Percentiles rank a stretch among this genome's conserved stretches.
phyloP scores from a whole-genome alignment of 2,329 filamentous ascomycete genomes.

The Monosporascus sp. region DNA sequence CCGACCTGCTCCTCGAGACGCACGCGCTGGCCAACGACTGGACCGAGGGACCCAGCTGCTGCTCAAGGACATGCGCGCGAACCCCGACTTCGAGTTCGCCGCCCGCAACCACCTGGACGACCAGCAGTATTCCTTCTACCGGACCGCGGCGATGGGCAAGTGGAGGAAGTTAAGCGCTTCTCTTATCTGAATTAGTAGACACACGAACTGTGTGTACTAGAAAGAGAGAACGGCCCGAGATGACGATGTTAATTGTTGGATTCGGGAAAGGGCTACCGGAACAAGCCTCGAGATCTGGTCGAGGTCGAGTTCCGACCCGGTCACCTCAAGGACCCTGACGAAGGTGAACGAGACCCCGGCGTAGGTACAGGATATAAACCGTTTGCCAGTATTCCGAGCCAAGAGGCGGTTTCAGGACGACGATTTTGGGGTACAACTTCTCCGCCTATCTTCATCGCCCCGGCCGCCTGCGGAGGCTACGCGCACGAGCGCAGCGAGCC shows the following conservation, averaged over 20 bases:
- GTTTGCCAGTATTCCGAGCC: slow-evolving; percentile 15
- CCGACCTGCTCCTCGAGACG: slow-evolving; percentile 22
- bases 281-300: slow-evolving; percentile 47
- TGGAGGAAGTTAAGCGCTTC: slow-evolving; percentile 25
- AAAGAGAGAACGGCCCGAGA: background rate
- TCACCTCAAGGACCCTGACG: background rate
- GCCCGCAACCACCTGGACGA: slow-evolving; percentile 38
- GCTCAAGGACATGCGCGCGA: slow-evolving; percentile 36
- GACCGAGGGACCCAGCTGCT: slow-evolving; percentile 29
- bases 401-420: slow-evolving; percentile 30
- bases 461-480: slow-evolving; percentile 39
- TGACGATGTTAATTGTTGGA: background rate
- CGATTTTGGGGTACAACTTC: slow-evolving; percentile 43
- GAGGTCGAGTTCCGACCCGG: slow-evolving; percentile 26
- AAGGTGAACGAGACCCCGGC: slow-evolving; percentile 18
- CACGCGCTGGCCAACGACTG: slow-evolving; percentile 26
- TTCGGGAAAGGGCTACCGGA: slow-evolving; percentile 34
- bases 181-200: no score
- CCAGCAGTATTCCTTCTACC: slow-evolving; percentile 43
- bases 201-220: no score
- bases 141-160: slow-evolving; percentile 43
- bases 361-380: slow-evolving; percentile 14
- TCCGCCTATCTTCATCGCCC: slow-evolving; percentile 46
- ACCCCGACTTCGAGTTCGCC: slow-evolving; percentile 47
- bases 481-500: slow-evolving; percentile 39